These are phyloP conservation scores for Schwanniomyces polymorphus DNA, from an alignment of 805 yeast genomes.

Conservation along the genomic window DNA sequence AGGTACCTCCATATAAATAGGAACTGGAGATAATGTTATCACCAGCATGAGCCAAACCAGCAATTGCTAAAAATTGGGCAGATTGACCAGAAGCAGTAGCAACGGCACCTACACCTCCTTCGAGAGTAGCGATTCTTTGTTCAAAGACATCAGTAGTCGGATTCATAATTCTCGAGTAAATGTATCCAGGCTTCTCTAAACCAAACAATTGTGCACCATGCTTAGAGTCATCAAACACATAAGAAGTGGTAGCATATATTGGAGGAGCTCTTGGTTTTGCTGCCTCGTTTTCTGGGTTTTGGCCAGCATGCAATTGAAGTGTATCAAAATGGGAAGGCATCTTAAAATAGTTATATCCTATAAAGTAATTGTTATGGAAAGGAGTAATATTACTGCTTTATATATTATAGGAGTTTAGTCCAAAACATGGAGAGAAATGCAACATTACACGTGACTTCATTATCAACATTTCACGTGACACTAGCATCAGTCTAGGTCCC, in stretches of 20 bases:
- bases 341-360: not conserved
- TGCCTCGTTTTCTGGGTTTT: constrained; percentile 57
- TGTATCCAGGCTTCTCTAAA: constrained; percentile 77
- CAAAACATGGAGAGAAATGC: not conserved
- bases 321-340: constrained; percentile 81
- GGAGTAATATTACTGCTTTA: not conserved
- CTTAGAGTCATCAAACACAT: constrained; percentile 80
- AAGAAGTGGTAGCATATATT: constrained; percentile 89
- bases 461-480: not conserved
- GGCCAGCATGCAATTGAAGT: constrained; percentile 94
- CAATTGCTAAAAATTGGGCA: constrained; percentile 84
- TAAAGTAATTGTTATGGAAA: not conserved
- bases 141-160: constrained; percentile 94
- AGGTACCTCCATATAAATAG: constrained; percentile 92
- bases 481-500: not conserved
- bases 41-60: constrained; percentile 82
- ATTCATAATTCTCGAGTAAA: constrained; percentile 87
- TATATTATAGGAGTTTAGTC: not conserved
- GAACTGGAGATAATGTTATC: constrained; percentile 89
- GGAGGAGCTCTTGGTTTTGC: constrained; percentile 87
- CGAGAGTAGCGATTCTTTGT: constrained; percentile 88
- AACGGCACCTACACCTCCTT: constrained; percentile 87
- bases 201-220: constrained; percentile 93
- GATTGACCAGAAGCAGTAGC: constrained; percentile 96
- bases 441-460: not conserved